Conservation (phyloP, 202 grass and related monocot genomes). For the Dendrocalamus latiflorus region DNA sequence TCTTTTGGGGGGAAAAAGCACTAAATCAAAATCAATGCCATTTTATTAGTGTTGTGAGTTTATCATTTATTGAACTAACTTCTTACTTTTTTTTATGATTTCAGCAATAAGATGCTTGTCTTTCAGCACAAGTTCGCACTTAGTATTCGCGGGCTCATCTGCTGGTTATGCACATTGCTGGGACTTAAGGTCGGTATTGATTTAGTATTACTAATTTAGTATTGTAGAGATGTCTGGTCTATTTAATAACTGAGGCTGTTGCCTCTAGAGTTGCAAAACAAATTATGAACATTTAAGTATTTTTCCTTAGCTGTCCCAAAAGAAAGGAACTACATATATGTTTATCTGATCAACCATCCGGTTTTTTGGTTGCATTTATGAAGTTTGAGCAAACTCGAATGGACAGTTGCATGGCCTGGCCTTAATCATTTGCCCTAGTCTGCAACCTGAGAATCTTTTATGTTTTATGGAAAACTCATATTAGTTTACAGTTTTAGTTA, state of each 20-base stretch:
- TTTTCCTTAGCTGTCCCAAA: too few relatives aligned
- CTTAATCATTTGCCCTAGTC: too few relatives aligned
- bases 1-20: background rate
- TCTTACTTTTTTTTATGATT: background rate
- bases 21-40: background rate
- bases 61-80: background rate
- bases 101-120: slow-evolving; percentile 79
- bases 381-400: too few relatives aligned
- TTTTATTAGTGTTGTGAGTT: background rate
- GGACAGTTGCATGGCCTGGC: too few relatives aligned
- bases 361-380: too few relatives aligned
- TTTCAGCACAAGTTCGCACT: slow-evolving; percentile 44
- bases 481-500: too few relatives aligned
- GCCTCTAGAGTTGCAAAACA: too few relatives aligned
- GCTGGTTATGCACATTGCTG: slow-evolving; percentile 93
- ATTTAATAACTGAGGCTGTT: background rate
- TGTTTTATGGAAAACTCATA: too few relatives aligned
- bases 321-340: too few relatives aligned
- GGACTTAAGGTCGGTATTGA: slow-evolving; percentile 74
- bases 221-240: background rate
- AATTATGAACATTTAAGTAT: too few relatives aligned
- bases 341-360: too few relatives aligned
- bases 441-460: too few relatives aligned
- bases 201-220: slow-evolving; percentile 5
- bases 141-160: slow-evolving; percentile 78